Evolutionary conservation across 441 rosid species (phyloP), one percentile per base, ranked within the genome.

Genomic region (Eutrema salsugineum): DNA sequence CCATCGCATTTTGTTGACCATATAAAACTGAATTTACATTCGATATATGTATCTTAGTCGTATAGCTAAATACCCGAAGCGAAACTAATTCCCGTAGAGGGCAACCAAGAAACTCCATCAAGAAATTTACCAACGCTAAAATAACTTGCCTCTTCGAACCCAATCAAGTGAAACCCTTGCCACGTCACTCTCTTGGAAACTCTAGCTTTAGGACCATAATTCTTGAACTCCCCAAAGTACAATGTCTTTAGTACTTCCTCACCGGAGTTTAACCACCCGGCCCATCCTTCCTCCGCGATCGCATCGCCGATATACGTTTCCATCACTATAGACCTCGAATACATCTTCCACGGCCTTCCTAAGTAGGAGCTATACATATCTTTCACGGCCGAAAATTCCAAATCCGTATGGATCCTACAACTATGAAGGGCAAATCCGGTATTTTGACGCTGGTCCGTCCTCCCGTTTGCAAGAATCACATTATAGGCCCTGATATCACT

Each of bases 301-400:
- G 57, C 66, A 2, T 81, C 84, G 3, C 83, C 95, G 0, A 93
- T 84, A 15, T 38, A 75, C 3, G 95, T 79, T 68, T 90, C 80
- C 88, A 93, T 87, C 58, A 93, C 81, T 12, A 93, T 73, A 6
- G 91, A 58, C 63, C 97, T 86, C n/a, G 97, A 88, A 68, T 87
- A 90, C 50, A 42, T 33, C 49, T 80, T 88, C 97, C 97, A 93
- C 28, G 98, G 91, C 72, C 98, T 79, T 15, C 98, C 97, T 1
- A 93, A 77, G 54, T 84, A 93, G 0, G 91, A 83, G 0, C 6
- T 38, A 19, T 58, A 73, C 14, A 10, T 78, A 60, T 77, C 76
- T 49, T 70, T 84, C 7, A 81, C 81, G 2, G 59, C 58, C 28
- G 83, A 69, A 66, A 76, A 82, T 7, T 81, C 94, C 0, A 76